Evolutionary conservation across 2,329 filamentous ascomycete species (phyloP).

Genomic region (Clarireedia monteithiana): DNA sequence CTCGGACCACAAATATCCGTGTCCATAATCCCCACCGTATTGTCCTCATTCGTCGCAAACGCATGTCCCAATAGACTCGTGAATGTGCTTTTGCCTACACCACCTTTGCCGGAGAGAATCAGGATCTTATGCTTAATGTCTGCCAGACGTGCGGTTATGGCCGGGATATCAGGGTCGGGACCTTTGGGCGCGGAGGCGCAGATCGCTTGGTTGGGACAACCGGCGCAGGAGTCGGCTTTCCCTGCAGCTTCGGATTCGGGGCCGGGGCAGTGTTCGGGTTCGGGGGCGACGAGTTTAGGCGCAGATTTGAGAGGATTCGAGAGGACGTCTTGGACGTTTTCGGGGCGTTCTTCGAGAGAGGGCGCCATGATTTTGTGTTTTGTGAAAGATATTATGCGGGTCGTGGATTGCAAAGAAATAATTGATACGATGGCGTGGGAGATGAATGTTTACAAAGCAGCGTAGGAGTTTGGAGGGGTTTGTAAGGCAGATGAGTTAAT

Average conservation of each 20-base stretch:
- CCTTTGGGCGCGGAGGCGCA: slow-evolving; percentile 93
- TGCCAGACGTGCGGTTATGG: slow-evolving; percentile 76
- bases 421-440: neutral
- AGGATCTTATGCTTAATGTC: slow-evolving; percentile 87
- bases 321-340: slow-evolving; percentile 60
- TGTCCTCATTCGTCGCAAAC: slow-evolving; percentile 73
- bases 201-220: slow-evolving; percentile 92
- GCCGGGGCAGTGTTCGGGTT: slow-evolving; percentile 94
- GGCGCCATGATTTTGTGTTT: slow-evolving; percentile 56
- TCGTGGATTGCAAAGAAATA: neutral
- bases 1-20: slow-evolving; percentile 94
- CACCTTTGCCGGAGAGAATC: slow-evolving; percentile 86
- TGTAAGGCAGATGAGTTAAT: slow-evolving; percentile 2
- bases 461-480: neutral
- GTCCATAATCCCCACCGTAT: slow-evolving; percentile 89
- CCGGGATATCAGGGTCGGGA: slow-evolving; percentile 84
- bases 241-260: slow-evolving; percentile 69
- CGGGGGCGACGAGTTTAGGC: slow-evolving; percentile 83
- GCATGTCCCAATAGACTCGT: slow-evolving; percentile 81
- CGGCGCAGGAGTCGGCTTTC: slow-evolving; percentile 75
- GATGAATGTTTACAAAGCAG: slow-evolving; percentile 8
- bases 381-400: neutral
- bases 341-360: slow-evolving; percentile 69
- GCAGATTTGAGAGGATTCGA: slow-evolving; percentile 68
- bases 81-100: slow-evolving; percentile 94